A percentile compares a stretch with the other conserved stretches of the same genome.
Conservation (phyloP, 371 early-diverging fungal species). For the Mortierella sp. region DNA sequence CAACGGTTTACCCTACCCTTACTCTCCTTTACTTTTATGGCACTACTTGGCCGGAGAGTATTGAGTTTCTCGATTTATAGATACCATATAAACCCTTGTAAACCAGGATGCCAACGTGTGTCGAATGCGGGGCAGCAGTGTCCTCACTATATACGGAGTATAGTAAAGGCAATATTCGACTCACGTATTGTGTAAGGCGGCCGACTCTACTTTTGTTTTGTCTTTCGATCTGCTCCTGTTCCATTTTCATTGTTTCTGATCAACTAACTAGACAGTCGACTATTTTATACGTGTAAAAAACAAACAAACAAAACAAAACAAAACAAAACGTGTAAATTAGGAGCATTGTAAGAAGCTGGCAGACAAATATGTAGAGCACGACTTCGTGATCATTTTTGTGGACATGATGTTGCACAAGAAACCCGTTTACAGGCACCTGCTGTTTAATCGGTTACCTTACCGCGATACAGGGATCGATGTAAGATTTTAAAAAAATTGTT, state of each 20-base stretch:
- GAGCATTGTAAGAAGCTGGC: constrained; percentile 85
- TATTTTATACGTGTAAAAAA: no score
- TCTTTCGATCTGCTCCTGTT: neutral
- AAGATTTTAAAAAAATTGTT: constrained; percentile 11
- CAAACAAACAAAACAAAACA: neutral
- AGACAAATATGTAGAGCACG: constrained; percentile 96
- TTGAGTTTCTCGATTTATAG: neutral
- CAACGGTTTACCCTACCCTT: neutral
- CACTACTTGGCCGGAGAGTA: no score
- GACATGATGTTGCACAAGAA: constrained; percentile 94
- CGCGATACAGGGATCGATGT: constrained; percentile 70
- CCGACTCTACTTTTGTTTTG: neutral
- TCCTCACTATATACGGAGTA: constrained; percentile 89
- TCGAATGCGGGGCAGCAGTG: constrained; percentile 87
- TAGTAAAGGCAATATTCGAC: constrained; percentile 88
- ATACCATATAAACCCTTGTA: neutral
- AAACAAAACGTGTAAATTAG: constrained; percentile 50
- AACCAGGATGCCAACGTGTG: constrained; percentile 76
- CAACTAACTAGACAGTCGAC: no score
- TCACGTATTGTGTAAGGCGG: constrained; percentile 82
- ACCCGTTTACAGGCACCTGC: constrained; percentile 91
- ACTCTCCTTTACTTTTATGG: neutral
- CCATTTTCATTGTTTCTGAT: neutral
- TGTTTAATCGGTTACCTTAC: constrained; percentile 82
- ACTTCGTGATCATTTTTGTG: constrained; percentile 90